phyloP scores from a whole-genome alignment of 768 basidiomycete species.

The Tulasnella sp. region DNA sequence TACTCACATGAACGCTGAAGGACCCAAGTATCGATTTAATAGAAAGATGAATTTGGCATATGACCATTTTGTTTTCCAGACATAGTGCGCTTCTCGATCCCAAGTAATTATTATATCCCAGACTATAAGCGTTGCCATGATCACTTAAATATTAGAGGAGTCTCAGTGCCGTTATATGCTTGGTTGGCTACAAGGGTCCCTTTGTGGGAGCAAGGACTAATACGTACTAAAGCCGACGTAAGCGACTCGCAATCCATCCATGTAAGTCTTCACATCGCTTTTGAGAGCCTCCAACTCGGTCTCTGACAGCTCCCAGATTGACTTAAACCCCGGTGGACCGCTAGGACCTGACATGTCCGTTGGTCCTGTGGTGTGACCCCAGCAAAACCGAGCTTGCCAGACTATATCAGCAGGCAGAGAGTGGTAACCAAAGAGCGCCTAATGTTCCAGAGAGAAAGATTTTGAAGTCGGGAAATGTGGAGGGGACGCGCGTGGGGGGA shows the following conservation, averaged over 20 bases:
- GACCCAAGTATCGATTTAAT: not conserved
- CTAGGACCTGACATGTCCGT: too few relatives aligned
- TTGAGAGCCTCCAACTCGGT: not conserved
- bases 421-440: too few relatives aligned
- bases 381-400: too few relatives aligned
- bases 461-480: too few relatives aligned
- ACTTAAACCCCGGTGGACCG: too few relatives aligned
- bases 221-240: not conserved
- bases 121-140: not conserved
- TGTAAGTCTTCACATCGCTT: not conserved
- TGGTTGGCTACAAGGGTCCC: too few relatives aligned
- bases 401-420: too few relatives aligned
- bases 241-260: not conserved
- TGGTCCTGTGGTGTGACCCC: too few relatives aligned
- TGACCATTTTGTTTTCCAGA: slow-evolving; percentile 16
- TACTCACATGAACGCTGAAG: not conserved
- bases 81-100: slow-evolving; percentile 19
- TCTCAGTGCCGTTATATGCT: not conserved
- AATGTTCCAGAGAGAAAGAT: too few relatives aligned
- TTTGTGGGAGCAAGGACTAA: too few relatives aligned
- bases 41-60: not conserved
- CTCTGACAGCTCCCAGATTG: not conserved
- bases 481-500: too few relatives aligned
- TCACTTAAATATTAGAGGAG: not conserved
- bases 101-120: slow-evolving; percentile 16